Percentiles rank a stretch among this genome's conserved stretches.
Conservation (phyloP, 129 eudicot species). For the Chrysanthemum seticuspe region DNA sequence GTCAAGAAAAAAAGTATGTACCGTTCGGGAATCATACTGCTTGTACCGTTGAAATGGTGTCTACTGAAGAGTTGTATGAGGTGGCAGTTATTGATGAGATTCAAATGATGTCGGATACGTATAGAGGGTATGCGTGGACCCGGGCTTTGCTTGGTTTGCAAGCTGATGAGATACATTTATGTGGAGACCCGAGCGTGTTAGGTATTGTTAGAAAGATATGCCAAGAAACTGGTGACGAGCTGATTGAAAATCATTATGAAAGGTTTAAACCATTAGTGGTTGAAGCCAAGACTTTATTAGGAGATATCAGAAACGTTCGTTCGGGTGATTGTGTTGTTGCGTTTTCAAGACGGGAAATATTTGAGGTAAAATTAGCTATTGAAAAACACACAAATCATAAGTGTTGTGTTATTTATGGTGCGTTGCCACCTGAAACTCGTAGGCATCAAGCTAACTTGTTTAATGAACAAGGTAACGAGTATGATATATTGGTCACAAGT, state of each 20-base stretch:
- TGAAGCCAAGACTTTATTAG: conserved; percentile 88
- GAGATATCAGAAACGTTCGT: conserved; percentile 75
- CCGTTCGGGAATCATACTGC: conserved; percentile 86
- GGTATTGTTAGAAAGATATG: conserved; percentile 68
- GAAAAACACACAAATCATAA: conserved; percentile 82
- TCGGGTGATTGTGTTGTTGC: conserved; percentile 98
- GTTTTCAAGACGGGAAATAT: conserved; percentile 90
- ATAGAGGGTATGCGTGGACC: conserved; percentile 97
- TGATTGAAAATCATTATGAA: conserved; percentile 73
- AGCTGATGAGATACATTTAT: conserved; percentile 93
- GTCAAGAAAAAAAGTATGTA: conserved; percentile 85
- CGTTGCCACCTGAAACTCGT: conserved; percentile 96
- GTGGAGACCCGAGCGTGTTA: conserved; percentile 97
- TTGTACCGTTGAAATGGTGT: conserved; percentile 98
- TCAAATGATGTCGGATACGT: conserved; percentile 89
- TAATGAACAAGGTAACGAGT: conserved; percentile 72
- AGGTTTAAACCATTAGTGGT: conserved; percentile 93
- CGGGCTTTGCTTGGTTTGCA: conserved; percentile 89
- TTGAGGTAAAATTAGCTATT: conserved; percentile 86
- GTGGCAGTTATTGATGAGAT: conserved; percentile 97
- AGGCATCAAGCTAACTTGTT: conserved; percentile 86
- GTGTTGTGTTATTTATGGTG: conserved; percentile 97
- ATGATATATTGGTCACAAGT: conserved; percentile 87
- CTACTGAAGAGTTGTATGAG: conserved; percentile 75
- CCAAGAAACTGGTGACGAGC: conserved; percentile 83